Conservation (phyloP, 176 grass and related monocot species). For the Phoenix dactylifera region DNA sequence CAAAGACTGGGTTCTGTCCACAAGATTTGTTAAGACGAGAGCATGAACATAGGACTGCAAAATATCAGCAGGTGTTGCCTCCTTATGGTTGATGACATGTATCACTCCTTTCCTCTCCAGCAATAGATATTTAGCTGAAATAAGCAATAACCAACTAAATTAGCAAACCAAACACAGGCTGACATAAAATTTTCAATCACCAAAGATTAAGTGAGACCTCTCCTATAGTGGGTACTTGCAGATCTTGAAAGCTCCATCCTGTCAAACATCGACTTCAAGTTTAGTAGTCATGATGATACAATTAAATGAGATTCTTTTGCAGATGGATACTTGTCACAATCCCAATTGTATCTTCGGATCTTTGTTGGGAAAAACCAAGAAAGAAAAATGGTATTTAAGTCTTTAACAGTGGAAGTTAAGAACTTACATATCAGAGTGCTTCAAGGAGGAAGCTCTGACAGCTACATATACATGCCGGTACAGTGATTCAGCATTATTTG, state of each 20-base stretch:
- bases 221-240: slow-evolving; percentile 40
- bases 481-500: slow-evolving; percentile 42
- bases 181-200: slow-evolving; percentile 1
- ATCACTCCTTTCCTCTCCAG: slow-evolving; percentile 46
- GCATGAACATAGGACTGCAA: slow-evolving; percentile 75
- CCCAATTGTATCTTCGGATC: too few relatives aligned
- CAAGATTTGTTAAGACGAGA: slow-evolving; percentile 30
- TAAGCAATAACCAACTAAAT: slow-evolving; percentile 3
- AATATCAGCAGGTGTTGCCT: slow-evolving; percentile 56
- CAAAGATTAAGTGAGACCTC: slow-evolving; percentile 25
- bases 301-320: too few relatives aligned
- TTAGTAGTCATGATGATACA: too few relatives aligned
- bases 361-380: background rate
- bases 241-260: slow-evolving; percentile 63
- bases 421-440: slow-evolving; percentile 68
- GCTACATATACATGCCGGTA: slow-evolving; percentile 56
- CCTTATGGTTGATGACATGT: slow-evolving; percentile 68
- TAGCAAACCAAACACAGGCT: background rate
- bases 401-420: background rate
- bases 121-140: slow-evolving; percentile 68
- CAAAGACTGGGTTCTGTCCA: slow-evolving; percentile 28
- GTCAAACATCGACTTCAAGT: slow-evolving; percentile 6
- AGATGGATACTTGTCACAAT: too few relatives aligned
- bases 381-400: background rate
- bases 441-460: slow-evolving; percentile 64